Evolutionary conservation across 73 alveolate genomes (phyloP).

Genomic region (Symbiodinium pilosum): DNA sequence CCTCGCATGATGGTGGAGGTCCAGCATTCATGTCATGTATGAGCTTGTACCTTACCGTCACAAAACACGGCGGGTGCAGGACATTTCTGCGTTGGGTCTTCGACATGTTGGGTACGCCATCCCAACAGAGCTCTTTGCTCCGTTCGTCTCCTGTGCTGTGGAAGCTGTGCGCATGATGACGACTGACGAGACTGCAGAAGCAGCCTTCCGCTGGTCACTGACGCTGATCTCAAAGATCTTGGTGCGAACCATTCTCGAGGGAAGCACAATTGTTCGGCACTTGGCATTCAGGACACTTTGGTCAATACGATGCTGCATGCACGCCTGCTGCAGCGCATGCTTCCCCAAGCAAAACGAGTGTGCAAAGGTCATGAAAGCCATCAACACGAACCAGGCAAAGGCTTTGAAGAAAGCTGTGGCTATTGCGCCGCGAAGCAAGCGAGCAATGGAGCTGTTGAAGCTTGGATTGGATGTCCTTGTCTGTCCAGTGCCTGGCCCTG

Average conservation of each 20-base stretch:
- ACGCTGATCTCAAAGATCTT: constrained; percentile 59
- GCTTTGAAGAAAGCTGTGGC: constrained; percentile 59
- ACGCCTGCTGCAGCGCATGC: too few species aligned
- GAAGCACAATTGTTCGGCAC: constrained; percentile 48
- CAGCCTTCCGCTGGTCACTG: constrained; percentile 92
- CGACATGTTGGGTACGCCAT: constrained; percentile 91
- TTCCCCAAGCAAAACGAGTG: too few species aligned
- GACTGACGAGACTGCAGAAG: constrained; percentile 60
- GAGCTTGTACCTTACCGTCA: background rate
- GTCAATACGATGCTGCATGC: too few species aligned
- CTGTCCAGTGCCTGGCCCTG: background rate
- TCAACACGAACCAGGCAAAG: constrained; percentile 79
- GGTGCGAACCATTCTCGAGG: constrained; percentile 91
- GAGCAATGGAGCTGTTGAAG: constrained; percentile 51
- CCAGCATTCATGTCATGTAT: background rate
- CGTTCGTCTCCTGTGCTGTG: constrained; percentile 64
- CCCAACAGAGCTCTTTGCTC: constrained; percentile 93
- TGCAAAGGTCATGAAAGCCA: constrained; percentile 90
- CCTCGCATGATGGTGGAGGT: constrained; percentile 86
- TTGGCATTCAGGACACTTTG: too few species aligned
- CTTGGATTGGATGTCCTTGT: background rate
- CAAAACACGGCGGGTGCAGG: too few species aligned
- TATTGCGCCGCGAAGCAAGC: constrained; percentile 78
- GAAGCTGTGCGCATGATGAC: constrained; percentile 34
- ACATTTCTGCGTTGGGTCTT: constrained; percentile 78